phyloP scores from a whole-genome alignment of 352 stramenopile genomes.

The Halophytophthora batemanensis region DNA sequence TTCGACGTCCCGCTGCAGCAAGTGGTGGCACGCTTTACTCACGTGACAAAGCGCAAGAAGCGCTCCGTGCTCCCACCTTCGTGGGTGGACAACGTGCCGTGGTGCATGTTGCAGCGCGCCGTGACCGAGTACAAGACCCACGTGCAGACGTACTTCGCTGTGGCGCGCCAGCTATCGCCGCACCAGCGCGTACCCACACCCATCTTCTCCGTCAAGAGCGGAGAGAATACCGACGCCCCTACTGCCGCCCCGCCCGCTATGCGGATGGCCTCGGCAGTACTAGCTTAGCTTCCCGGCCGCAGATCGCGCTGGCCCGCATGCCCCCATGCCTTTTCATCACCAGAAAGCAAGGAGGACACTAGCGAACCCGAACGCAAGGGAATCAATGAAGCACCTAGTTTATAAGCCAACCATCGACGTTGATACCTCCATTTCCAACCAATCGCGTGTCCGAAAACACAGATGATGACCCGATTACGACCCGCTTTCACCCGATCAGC shows the following conservation, averaged over 20 bases:
- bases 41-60: constrained; percentile 33
- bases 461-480: too few relatives aligned
- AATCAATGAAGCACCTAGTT: too few relatives aligned
- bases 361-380: too few relatives aligned
- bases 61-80: constrained; percentile 12
- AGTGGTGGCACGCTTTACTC: constrained; percentile 45
- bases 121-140: constrained; percentile 66
- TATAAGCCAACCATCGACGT: too few relatives aligned
- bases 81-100: constrained; percentile 47
- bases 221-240: constrained; percentile 12
- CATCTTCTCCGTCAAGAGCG: constrained; percentile 44
- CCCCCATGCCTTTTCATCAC: not conserved
- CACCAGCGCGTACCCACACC: constrained; percentile 66
- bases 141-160: constrained; percentile 67
- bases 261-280: constrained; percentile 14
- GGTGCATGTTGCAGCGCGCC: constrained; percentile 40
- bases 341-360: not conserved
- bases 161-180: constrained; percentile 52
- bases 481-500: too few relatives aligned
- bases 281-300: constrained; percentile 23
- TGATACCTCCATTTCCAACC: too few relatives aligned
- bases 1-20: constrained; percentile 63
- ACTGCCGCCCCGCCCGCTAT: constrained; percentile 2
- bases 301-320: not conserved
- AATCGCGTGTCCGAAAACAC: too few relatives aligned